phyloP scores from a whole-genome alignment of 2,329 filamentous ascomycete genomes.

The Fusarium pseudoanthophilum region DNA sequence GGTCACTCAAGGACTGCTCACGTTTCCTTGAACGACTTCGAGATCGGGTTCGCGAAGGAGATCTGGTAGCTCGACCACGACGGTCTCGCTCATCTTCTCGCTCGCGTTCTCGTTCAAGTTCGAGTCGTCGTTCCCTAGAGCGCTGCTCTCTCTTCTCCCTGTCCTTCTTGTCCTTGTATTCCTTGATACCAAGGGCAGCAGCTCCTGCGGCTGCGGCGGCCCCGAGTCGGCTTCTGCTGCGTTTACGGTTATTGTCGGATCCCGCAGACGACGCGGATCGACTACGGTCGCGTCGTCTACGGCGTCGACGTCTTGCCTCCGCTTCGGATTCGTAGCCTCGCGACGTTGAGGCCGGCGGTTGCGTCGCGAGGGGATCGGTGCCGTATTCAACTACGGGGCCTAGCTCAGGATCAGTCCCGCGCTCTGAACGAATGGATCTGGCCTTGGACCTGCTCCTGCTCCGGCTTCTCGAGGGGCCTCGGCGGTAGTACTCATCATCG shows the following conservation, averaged over 20 bases:
- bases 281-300: conserved; percentile 53
- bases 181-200: conserved; percentile 71
- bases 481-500: conserved; percentile 51
- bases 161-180: conserved; percentile 61
- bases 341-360: conserved; percentile 49
- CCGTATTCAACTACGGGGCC: conserved; percentile 74
- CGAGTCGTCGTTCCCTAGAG: conserved; percentile 48
- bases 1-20: conserved; percentile 29
- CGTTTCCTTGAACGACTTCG: conserved; percentile 45
- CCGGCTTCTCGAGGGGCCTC: conserved; percentile 51
- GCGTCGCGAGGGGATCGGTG: conserved; percentile 63
- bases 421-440: conserved; percentile 62
- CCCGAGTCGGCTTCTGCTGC: conserved; percentile 65
- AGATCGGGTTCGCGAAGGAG: conserved; percentile 33
- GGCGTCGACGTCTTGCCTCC: conserved; percentile 56
- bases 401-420: conserved; percentile 72
- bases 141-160: conserved; percentile 49
- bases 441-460: conserved; percentile 63
- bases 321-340: conserved; percentile 61
- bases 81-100: conserved; percentile 33
- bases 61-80: conserved; percentile 46
- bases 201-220: conserved; percentile 68
- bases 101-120: conserved; percentile 38
- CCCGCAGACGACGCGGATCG: conserved; percentile 47
- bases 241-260: conserved; percentile 53